Percentiles rank a stretch among this genome's conserved stretches.
Evolutionary conservation across 179 eudicot genomes (phyloP).

Genomic region (Actinidia chinensis): DNA sequence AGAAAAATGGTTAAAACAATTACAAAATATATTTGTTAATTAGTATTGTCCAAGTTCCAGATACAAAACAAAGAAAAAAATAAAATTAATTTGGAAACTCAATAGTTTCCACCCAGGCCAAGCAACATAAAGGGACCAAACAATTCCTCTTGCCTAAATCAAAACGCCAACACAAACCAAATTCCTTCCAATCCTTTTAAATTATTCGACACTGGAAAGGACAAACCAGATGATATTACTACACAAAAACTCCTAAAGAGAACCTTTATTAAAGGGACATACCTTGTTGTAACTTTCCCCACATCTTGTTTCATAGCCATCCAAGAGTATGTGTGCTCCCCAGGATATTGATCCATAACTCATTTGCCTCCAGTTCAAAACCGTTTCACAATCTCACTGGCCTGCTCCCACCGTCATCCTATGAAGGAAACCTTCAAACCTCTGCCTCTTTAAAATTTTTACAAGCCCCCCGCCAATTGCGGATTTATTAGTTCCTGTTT

Average conservation of each 20-base stretch:
- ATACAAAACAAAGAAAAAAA: no score
- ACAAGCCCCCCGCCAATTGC: slow-evolving; percentile 91
- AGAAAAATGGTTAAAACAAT: no score
- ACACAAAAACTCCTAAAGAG: neutral
- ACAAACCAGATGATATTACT: no score
- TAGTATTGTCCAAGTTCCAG: no score
- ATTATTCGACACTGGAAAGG: neutral
- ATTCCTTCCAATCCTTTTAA: neutral
- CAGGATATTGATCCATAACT: slow-evolving; percentile 97
- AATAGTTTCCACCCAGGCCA: no score
- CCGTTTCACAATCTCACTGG: slow-evolving; percentile 93
- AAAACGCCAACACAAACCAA: neutral
- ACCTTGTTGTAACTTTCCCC: slow-evolving; percentile 98
- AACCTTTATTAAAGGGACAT: slow-evolving; percentile 18
- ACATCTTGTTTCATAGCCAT: slow-evolving; percentile 92
- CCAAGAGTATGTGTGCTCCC: slow-evolving; percentile 90
- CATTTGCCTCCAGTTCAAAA: slow-evolving; percentile 99
- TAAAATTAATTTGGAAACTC: no score
- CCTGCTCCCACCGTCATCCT: slow-evolving; percentile 96
- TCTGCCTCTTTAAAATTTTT: slow-evolving; percentile 73
- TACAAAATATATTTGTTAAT: no score
- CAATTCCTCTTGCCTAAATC: neutral
- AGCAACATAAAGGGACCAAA: neutral
- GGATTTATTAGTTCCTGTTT: slow-evolving; percentile 74
- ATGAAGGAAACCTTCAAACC: slow-evolving; percentile 59